Conservation (phyloP, 257 asterid species). For the Fraxinus anomala region DNA sequence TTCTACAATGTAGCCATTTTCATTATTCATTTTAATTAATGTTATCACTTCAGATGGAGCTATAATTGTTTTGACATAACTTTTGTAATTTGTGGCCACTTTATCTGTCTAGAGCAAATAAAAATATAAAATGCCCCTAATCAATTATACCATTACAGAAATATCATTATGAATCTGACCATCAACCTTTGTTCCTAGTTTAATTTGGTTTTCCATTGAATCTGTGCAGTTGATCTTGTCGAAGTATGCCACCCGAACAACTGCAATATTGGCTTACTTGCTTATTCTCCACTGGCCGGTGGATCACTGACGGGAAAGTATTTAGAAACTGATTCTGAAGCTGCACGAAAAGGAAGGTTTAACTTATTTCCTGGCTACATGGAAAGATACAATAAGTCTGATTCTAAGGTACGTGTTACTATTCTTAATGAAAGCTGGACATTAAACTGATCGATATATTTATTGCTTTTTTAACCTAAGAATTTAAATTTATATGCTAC, state of each 20-base stretch:
- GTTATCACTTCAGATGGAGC: background rate
- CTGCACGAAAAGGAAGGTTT: conserved; percentile 74
- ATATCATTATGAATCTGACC: background rate
- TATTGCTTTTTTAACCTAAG: background rate
- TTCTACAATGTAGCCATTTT: background rate
- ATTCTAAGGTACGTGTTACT: conserved; percentile 54
- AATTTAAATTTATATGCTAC: background rate
- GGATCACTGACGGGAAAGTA: conserved; percentile 84
- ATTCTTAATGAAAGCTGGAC: background rate
- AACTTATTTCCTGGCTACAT: conserved; percentile 85
- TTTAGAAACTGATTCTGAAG: conserved; percentile 68
- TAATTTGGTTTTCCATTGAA: conserved; percentile 21
- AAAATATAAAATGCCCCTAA: background rate
- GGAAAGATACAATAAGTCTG: conserved; percentile 84
- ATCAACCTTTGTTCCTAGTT: background rate
- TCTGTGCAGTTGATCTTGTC: conserved; percentile 73
- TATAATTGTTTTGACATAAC: background rate
- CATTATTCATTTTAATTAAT: background rate
- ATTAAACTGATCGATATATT: background rate
- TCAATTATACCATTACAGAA: background rate
- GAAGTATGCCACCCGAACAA: conserved; percentile 94
- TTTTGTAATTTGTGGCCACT: background rate
- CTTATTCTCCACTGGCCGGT: conserved; percentile 89
- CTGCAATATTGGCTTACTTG: conserved; percentile 81
- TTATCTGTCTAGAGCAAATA: background rate